Evolutionary conservation across 2,329 filamentous ascomycete genomes (phyloP), one percentile per base, ranked within the genome.

Genomic region (Aspergillus caelatus): DNA sequence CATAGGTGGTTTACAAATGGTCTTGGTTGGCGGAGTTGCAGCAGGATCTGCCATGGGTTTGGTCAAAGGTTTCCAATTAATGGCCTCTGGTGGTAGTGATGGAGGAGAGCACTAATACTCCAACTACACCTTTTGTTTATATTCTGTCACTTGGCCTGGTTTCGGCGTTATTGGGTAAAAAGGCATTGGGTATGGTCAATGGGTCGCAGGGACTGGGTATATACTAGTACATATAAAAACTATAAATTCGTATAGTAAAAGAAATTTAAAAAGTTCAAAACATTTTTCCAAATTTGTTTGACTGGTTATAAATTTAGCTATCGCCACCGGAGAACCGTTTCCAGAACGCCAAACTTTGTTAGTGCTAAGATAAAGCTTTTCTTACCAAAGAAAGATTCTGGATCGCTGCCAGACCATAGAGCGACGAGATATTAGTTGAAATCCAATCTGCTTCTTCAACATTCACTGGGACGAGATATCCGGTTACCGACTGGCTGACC

Each of bases 401-500:
- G 62, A 89, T 87, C 0, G 81, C 84, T 0, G 85, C 83, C 57
- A 88, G 67, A 1, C 86, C 86, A 71, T 87, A 89, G 62, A 85
- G 78, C 0, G 86, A 84, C 10, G 82, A 79, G 50, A 83, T 83
- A 67, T 88, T 88, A 0, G 86, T 88, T 2, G 81, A 80, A 1
- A 89, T 68, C 85, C 86, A 88, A 0, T 76, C 72, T 0, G 85
- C 86, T 73, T 89, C 86, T 21, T 87, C 82, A 0, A 86, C 78
- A 0, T 82, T 78, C 2, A 77, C 69, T 12, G 87, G 67, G 2
- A 83, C 82, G 4, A 74, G 72, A 50, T 81, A 81, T 0, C 81
- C 82, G 8, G 75, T 74, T 1, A 87, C 67, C 23, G 16, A 23
- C 32, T 50, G 26, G 46, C 46, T 50, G 26, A 28, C 26, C 46